Evolutionary conservation across 1,139 yeast species (phyloP), one percentile per base, ranked within the genome.

Genomic region (Geotrichum cucujoidarum): DNA sequence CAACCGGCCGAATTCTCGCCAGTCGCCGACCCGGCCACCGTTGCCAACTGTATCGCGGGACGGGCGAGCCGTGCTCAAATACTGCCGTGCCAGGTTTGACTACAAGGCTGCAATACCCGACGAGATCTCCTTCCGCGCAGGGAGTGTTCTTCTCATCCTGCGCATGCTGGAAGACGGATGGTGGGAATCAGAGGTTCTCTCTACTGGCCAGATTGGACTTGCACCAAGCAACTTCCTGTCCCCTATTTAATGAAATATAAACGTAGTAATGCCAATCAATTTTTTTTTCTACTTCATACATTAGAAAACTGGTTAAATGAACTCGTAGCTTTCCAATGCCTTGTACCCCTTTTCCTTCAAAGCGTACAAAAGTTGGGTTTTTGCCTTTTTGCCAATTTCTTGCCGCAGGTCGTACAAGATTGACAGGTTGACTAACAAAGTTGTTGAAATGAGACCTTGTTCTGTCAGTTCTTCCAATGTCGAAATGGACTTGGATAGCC

Each of bases 141-240:
- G 83, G 48, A 94, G 89, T 72, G 64, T 78, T n/a, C 69, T 88
- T 64, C 74, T 80, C 53, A 78, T 88, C 13, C 66, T 85, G 22
- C 80, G 79, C 56, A 82, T 76, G 71, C 95, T 87, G 63, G 90
- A 83, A 48, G 95, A 88, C 60, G 88, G 89, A 31, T 88, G 96
- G 95, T 88, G 84, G 82, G 81, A 83, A 57, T 84, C 87, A 53
- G 95, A 88, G 62, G 78, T 83, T 45, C 72, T 77, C 8, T 77
- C 76, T 11, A 55, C 58, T 27, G 59, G 61, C n/a, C 74, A 74
- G 24, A 72, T 80, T 8, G 96, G 96, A 0, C 73, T 87, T 47
- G 92, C 89, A 2, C 95, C 96, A 11, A 85, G 90, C 51, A 88
- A 88, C 59, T 88, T 70, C 55, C 54, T 67, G 54, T 56, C 59